Evolutionary conservation across 257 asterid species (phyloP).

Genomic region (Datura wrightii): DNA sequence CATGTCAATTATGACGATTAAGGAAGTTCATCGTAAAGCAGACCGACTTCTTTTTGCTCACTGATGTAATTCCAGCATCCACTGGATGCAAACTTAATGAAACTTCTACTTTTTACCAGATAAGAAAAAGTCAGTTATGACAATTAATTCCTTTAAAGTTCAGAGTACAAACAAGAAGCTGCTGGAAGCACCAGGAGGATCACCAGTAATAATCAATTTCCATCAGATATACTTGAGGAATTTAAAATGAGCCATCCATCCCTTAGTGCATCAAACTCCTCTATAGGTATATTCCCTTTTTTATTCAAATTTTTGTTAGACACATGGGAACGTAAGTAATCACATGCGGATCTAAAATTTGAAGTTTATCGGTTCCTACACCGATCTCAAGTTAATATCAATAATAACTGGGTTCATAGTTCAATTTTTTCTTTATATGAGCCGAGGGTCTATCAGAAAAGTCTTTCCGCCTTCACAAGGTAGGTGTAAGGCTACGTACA

Average conservation of each 20-base stretch:
- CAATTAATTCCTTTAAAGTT: background rate
- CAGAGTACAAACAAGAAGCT: background rate
- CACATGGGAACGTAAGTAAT: background rate
- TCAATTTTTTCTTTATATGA: background rate
- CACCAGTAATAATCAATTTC: background rate
- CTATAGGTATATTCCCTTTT: background rate
- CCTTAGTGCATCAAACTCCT: background rate
- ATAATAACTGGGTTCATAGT: background rate
- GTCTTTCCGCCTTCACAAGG: too few species aligned
- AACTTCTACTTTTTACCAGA: background rate
- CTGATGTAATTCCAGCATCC: constrained; percentile 20
- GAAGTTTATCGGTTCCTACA: background rate
- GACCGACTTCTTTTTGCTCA: constrained; percentile 9
- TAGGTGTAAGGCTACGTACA: too few species aligned
- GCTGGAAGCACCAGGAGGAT: background rate
- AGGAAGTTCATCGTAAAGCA: background rate
- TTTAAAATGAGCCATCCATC: background rate
- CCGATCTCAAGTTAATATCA: background rate
- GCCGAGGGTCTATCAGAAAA: too few species aligned
- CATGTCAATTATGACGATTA: background rate
- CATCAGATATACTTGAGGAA: background rate
- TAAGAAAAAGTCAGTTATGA: background rate
- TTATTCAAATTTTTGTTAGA: background rate
- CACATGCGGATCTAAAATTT: background rate
- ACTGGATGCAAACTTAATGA: constrained; percentile 3